Base-by-base conservation (phyloP, 495 filamentous ascomycete species). In the Elasticomyces elasticus region DNA sequence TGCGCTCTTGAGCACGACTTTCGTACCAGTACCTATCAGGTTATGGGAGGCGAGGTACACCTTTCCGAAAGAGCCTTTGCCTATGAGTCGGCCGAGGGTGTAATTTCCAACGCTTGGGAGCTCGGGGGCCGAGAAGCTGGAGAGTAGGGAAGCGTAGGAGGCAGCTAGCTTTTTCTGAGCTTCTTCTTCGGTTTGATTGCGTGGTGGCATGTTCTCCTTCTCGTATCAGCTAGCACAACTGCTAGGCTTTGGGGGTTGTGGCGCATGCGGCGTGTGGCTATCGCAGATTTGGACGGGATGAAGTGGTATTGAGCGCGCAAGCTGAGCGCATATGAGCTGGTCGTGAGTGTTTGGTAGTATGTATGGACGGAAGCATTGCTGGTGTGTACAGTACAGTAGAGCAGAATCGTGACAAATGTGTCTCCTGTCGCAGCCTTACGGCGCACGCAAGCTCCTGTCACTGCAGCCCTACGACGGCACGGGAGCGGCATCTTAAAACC, bases 31-130 rank as follows among this genome's bases (percentile, higher is more conserved):
- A 60, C n/a, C n/a, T n/a, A 87, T 97, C 69, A 98, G 87, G 67
- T 95, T 96, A 70, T 98, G 92, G 23, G 84, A 83, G 51, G 94
- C 92, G 58, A 98, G 78, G 67, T 97, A 98, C 52, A 97, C 92
- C 72, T 96, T 97, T 60, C 92, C 92, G 71, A 97, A 98, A 44
- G 88, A 94, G 31, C 92, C 92, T 66, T 97, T 97, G 48, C 92
- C 92, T 64, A 98, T 95, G 45, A 98, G 74, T 49, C 83, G 81
- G 30, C 91, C 92, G 17, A 97, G 74, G 28, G 84, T 82, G 70
- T 98, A 98, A 70, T 97, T 98, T 47, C 92, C 92, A 52, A 98
- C 92, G 35, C 79, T 85, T 55, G 83, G 81, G 47, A 98, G 79
- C 54, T 97, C 94, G 64, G 85, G 86, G 58, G 86, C 89, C 44